Percentiles rank a stretch among this genome's conserved stretches.
phyloP scores from a whole-genome alignment of 140 eudicot species.

The Cichorium intybus region DNA sequence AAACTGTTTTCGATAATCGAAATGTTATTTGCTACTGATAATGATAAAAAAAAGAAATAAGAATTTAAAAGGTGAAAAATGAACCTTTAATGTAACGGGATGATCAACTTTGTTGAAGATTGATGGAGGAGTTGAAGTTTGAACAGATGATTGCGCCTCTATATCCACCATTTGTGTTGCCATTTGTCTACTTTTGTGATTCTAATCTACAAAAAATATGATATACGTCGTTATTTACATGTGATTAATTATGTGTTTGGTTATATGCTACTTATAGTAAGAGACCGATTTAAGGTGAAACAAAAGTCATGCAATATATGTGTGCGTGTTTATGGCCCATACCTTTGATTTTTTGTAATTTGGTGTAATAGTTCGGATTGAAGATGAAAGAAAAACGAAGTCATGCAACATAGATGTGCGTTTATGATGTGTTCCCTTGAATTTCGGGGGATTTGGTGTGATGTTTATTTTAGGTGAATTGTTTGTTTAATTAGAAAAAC shows the following conservation, averaged over 20 bases:
- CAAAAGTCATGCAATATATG: constrained; percentile 26
- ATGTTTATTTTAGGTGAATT: too few species aligned
- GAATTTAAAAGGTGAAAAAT: not conserved
- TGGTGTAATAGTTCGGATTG: too few species aligned
- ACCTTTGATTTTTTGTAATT: too few species aligned
- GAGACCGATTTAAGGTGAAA: not conserved
- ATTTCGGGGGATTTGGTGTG: too few species aligned
- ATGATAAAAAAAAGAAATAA: not conserved
- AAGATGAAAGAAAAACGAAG: too few species aligned
- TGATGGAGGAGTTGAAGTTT: constrained; percentile 23
- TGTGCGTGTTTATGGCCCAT: constrained; percentile 24
- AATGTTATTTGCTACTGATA: not conserved
- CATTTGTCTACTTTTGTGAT: constrained; percentile 7
- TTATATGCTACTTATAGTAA: constrained; percentile 2
- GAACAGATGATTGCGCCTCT: constrained; percentile 30
- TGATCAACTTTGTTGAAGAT: constrained; percentile 42
- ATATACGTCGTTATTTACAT: not conserved
- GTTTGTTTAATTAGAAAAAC: too few species aligned
- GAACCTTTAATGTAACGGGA: constrained; percentile 53
- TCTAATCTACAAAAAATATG: not conserved
- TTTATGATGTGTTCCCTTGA: too few species aligned
- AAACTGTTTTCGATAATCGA: constrained; percentile 42
- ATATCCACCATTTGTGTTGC: constrained; percentile 27
- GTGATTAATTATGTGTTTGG: not conserved
- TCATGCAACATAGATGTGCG: too few species aligned